A percentile compares a stretch with the other conserved stretches of the same genome.
These are phyloP conservation scores for Penicillium sp. DNA, from an alignment of 2,329 filamentous ascomycete species.

Conservation along the genomic window DNA sequence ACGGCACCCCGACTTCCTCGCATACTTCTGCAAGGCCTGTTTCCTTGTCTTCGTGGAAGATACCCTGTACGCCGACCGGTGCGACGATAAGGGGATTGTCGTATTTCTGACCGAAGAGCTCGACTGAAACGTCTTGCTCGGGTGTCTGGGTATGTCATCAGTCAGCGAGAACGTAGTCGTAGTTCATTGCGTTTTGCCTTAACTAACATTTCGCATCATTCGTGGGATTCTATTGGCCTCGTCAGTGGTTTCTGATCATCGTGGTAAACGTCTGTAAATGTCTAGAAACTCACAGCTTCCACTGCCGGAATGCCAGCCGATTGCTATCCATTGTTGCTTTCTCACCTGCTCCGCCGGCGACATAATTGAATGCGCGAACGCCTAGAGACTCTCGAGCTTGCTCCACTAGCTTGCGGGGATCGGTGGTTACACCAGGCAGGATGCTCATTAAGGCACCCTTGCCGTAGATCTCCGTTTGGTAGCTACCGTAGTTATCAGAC, in stretches of 20 bases:
- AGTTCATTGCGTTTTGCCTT: slow-evolving; percentile 2
- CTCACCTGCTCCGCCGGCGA: slow-evolving; percentile 55
- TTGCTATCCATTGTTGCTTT: slow-evolving; percentile 55
- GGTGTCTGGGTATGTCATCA: slow-evolving; percentile 18
- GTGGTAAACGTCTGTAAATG: neutral
- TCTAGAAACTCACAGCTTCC: slow-evolving; percentile 33
- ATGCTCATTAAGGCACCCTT: slow-evolving; percentile 45
- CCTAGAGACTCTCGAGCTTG: slow-evolving; percentile 46
- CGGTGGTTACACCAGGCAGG: slow-evolving; percentile 49
- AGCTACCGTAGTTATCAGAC: slow-evolving; percentile 38
- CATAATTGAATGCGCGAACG: slow-evolving; percentile 50
- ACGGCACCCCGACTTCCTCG: slow-evolving; percentile 53
- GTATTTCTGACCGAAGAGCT: slow-evolving; percentile 45
- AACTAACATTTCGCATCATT: slow-evolving; percentile 36
- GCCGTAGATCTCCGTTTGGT: slow-evolving; percentile 44
- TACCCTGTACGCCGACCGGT: slow-evolving; percentile 60
- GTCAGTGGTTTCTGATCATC: neutral
- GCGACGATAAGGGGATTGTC: slow-evolving; percentile 53
- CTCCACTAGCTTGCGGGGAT: slow-evolving; percentile 49
- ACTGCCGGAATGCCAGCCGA: slow-evolving; percentile 48
- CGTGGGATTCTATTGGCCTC: slow-evolving; percentile 42
- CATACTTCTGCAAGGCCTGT: slow-evolving; percentile 56
- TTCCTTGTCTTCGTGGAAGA: slow-evolving; percentile 60
- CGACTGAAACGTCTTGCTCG: slow-evolving; percentile 42
- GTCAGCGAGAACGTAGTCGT: neutral